Conservation (phyloP, 352 stramenopile genomes). For the Pythium biforme region DNA sequence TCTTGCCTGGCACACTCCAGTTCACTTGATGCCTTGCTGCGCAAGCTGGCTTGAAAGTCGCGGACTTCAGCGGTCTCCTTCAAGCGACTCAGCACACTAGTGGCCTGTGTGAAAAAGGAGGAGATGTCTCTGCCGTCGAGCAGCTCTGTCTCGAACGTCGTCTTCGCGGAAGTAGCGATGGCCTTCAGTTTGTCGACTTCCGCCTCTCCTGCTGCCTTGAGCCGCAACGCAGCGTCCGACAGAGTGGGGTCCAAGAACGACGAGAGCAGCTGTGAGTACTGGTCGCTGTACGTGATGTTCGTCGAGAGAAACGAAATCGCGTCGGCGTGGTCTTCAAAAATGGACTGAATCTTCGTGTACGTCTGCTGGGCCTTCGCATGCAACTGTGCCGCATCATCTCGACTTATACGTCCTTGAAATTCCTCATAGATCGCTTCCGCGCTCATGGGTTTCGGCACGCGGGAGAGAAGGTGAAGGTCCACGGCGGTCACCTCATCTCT, state of each 20-base stretch:
- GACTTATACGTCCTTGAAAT: constrained; percentile 65
- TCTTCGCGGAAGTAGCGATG: constrained; percentile 52
- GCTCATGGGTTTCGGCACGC: constrained; percentile 67
- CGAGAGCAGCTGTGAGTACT: constrained; percentile 56
- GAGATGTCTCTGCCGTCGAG: constrained; percentile 64
- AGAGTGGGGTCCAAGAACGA: constrained; percentile 68
- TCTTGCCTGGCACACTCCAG: constrained; percentile 37
- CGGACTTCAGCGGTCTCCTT: constrained; percentile 63
- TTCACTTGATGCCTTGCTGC: constrained; percentile 42
- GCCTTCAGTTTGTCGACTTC: constrained; percentile 60
- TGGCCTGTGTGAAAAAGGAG: constrained; percentile 61
- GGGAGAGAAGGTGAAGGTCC: constrained; percentile 62
- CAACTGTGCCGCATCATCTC: constrained; percentile 54
- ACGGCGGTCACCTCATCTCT: constrained; percentile 51
- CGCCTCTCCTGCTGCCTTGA: constrained; percentile 44
- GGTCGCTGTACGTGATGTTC: constrained; percentile 62
- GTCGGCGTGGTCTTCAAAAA: constrained; percentile 71
- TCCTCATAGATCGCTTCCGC: constrained; percentile 61
- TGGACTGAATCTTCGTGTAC: constrained; percentile 52
- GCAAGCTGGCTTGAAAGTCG: constrained; percentile 44
- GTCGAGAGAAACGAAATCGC: constrained; percentile 77
- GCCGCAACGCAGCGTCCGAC: constrained; percentile 47
- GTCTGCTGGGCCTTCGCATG: constrained; percentile 48
- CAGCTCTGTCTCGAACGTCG: constrained; percentile 59
- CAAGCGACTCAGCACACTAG: constrained; percentile 53